A percentile compares a stretch with the other conserved stretches of the same genome.
phyloP scores from a whole-genome alignment of 306 rosid genomes.

The Canavalia gladiata region DNA sequence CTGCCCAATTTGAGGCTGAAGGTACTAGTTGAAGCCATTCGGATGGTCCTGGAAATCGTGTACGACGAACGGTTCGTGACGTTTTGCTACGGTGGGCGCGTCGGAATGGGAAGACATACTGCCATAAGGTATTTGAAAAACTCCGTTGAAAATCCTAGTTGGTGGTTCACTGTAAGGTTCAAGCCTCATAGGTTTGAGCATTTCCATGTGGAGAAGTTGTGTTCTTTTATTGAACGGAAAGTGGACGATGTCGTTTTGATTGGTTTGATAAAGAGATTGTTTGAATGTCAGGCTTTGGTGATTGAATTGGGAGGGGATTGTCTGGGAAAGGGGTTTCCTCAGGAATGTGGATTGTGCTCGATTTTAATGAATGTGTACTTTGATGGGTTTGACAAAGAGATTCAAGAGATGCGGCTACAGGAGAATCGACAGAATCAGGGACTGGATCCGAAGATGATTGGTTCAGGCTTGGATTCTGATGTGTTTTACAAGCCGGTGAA shows the following conservation, averaged over 20 bases:
- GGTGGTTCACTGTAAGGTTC: constrained; percentile 56
- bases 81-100: constrained; percentile 52
- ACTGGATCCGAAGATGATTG: constrained; percentile 50
- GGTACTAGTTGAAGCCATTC: constrained; percentile 76
- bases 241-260: constrained; percentile 35
- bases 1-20: constrained; percentile 86
- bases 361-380: constrained; percentile 79
- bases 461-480: constrained; percentile 44
- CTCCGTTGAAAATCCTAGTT: constrained; percentile 43
- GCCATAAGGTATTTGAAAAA: constrained; percentile 51
- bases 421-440: constrained; percentile 62
- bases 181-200: constrained; percentile 37
- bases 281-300: constrained; percentile 46
- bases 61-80: constrained; percentile 52
- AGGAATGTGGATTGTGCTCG: constrained; percentile 76
- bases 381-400: constrained; percentile 78
- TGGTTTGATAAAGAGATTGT: constrained; percentile 48
- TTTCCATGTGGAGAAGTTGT: constrained; percentile 46
- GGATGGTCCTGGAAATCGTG: constrained; percentile 48
- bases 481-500: constrained; percentile 81
- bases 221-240: constrained; percentile 42
- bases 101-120: constrained; percentile 53
- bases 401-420: constrained; percentile 71
- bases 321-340: constrained; percentile 84
- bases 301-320: constrained; percentile 64